Percentiles rank a stretch among this genome's conserved stretches.
Evolutionary conservation across 768 basidiomycete genomes (phyloP).

Genomic region (Serendipita indica): DNA sequence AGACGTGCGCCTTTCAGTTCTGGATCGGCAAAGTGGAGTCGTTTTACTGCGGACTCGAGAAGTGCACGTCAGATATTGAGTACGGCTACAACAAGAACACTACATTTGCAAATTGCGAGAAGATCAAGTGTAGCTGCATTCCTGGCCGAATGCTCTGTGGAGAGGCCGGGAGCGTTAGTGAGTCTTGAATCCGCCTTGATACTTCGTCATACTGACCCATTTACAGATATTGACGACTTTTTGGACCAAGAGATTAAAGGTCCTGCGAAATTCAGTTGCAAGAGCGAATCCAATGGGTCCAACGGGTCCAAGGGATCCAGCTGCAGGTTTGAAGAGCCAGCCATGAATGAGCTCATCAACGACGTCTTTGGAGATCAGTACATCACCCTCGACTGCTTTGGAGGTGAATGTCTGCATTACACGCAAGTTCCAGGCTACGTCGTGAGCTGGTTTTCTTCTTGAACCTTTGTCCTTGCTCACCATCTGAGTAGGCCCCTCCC

Average conservation of each 20-base stretch:
- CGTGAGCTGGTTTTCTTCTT: constrained; percentile 28
- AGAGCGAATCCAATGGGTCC: too few species aligned
- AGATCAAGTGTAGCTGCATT: constrained; percentile 83
- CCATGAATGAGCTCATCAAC: constrained; percentile 90
- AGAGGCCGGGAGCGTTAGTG: constrained; percentile 84
- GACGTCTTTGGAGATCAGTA: constrained; percentile 84
- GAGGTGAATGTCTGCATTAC: constrained; percentile 88
- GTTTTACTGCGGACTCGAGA: constrained; percentile 80
- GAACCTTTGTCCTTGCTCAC: background rate
- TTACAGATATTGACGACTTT: constrained; percentile 83
- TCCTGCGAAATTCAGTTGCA: constrained; percentile 76
- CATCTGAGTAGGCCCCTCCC: constrained; percentile 41
- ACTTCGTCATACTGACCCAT: background rate
- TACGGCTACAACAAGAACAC: constrained; percentile 49
- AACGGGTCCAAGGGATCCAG: too few species aligned
- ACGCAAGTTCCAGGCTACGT: constrained; percentile 90
- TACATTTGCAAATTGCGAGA: constrained; percentile 67
- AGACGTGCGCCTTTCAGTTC: constrained; percentile 87
- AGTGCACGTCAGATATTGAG: constrained; percentile 39
- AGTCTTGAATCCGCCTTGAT: constrained; percentile 21
- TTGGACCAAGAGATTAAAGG: constrained; percentile 79
- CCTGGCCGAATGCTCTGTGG: constrained; percentile 90
- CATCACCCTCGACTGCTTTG: constrained; percentile 74
- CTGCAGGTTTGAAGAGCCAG: constrained; percentile 88
- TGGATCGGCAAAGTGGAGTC: constrained; percentile 93